phyloP scores from a whole-genome alignment of 2,329 filamentous ascomycete species.

The Drechslera avenae region DNA sequence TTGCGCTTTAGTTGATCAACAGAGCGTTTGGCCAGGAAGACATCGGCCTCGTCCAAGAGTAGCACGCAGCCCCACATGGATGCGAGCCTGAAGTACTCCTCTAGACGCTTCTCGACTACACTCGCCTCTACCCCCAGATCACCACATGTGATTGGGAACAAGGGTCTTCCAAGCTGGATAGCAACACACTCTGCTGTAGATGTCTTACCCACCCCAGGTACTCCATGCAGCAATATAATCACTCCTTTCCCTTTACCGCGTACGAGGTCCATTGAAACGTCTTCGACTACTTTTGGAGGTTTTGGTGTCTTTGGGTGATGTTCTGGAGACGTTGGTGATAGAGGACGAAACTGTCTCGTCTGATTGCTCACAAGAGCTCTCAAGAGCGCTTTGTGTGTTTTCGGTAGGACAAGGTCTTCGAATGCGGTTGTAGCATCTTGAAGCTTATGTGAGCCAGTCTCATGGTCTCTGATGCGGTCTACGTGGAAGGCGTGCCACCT shows the following conservation, averaged over 20 bases:
- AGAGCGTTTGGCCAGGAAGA: conserved; percentile 44
- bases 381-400: too few relatives aligned
- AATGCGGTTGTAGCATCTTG: too few relatives aligned
- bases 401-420: too few relatives aligned
- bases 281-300: too few relatives aligned
- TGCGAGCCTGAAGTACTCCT: neutral
- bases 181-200: conserved; percentile 9
- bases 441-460: too few relatives aligned
- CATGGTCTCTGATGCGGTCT: too few relatives aligned
- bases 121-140: conserved; percentile 10
- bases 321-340: too few relatives aligned
- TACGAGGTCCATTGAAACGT: too few relatives aligned
- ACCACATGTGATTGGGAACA: conserved; percentile 30
- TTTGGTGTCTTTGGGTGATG: too few relatives aligned
- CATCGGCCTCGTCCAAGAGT: conserved; percentile 27
- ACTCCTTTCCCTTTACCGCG: neutral
- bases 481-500: too few relatives aligned
- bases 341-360: too few relatives aligned
- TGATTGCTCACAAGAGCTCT: too few relatives aligned
- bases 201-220: neutral
- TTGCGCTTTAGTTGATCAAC: conserved; percentile 19
- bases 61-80: conserved; percentile 58
- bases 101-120: conserved; percentile 6
- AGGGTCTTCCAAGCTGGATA: conserved; percentile 9
- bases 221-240: neutral